Base-by-base conservation (phyloP, 2,329 filamentous ascomycete species). In the Gremmenia infestans region DNA sequence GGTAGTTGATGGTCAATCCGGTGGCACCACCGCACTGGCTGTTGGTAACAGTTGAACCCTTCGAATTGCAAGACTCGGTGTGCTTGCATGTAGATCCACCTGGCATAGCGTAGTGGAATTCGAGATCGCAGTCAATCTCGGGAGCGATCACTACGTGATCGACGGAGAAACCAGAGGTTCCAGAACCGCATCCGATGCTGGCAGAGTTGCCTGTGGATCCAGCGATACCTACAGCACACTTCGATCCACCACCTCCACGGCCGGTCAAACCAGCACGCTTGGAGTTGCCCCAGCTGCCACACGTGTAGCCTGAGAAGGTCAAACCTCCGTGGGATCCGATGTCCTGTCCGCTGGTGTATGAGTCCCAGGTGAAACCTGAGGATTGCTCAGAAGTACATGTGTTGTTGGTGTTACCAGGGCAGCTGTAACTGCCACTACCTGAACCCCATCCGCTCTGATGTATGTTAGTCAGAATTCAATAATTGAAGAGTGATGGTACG, bases 11-110 rank as follows among this genome's bases (percentile, higher is more conserved):
- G 53, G 82, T 85, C 59, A 97, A 91, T 56, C 83, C 85, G 70
- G 81, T 90, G 62, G 93, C 92, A 73, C 92, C 92, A 82, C 91
- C 93, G 72, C 93, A 97, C 80, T 97, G 91, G 59, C 78, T 83
- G 81, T 97, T 97, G 74, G 83, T 75, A 66, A 97, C 79, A 48
- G 80, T 81, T 56, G 83, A 86, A 67, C 89, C 89, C 15, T 79
- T 76, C 54, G 79, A 76, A 61, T 78, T 82, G 81, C 90, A 95
- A 52, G 78, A 69, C 62, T 81, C 77, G 60, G 82, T 84, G 67
- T 95, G 88, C 76, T 89, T 93, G 85, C 93, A 97, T 58, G 73
- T 82, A 14, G 83, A 86, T 65, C 89, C 89, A 71, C 93, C 89
- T 2, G 84, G 81, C 91, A 97, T 96, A 67, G 78, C 81, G 75